Evolutionary conservation across 2,329 filamentous ascomycete species (phyloP), one percentile per base, ranked within the genome.

Genomic region (Sporothrix variecibatus): DNA sequence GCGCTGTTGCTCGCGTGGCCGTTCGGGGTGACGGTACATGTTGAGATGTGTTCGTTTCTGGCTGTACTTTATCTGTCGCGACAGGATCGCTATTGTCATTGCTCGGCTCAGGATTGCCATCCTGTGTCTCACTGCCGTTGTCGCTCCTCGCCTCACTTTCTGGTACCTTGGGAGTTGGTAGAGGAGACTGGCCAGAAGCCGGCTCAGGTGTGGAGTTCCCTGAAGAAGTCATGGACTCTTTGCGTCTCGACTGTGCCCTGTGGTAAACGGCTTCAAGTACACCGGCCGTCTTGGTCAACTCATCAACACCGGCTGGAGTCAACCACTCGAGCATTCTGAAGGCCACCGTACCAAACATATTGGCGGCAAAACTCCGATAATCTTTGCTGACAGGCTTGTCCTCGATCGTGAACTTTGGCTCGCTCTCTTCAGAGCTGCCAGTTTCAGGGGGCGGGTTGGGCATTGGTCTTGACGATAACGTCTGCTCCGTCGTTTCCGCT

Each of bases 301-400:
- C 82, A 26, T 86, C 84, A 3, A 90, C 79, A n/a, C 85, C 86
- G 72, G 85, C 85, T 0, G 89, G 89, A 1, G 89, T 90, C n/a
- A 92, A 82, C 90, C 90, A 92, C 79, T 92, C 90, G 3, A 92
- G 78, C 89, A 92, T 92, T 78, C 90, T 91, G 80, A 92, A 90
- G 12, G 91, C 87, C 12, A 88, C 87, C 0, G 90, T 91, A 7
- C 87, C 89, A 77, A 92, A 92, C 8, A 91, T 83, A 76, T 90
- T 90, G 7, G 88, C 88, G 8, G 88, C 86, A 78, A 90, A 89
- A 0, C 88, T 90, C 6, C 88, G 84, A 77, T 90, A 86, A 76
- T 90, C 88, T 75, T 87, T 89, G 76, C 82, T 86, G 12, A 82
- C 79, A 1, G 85, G 83, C 53, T 83, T 82, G 76, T 90, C 87